Evolutionary conservation across 805 yeast species (phyloP), one percentile per base, ranked within the genome.

Genomic region (Nakazawaea molendinolei): DNA sequence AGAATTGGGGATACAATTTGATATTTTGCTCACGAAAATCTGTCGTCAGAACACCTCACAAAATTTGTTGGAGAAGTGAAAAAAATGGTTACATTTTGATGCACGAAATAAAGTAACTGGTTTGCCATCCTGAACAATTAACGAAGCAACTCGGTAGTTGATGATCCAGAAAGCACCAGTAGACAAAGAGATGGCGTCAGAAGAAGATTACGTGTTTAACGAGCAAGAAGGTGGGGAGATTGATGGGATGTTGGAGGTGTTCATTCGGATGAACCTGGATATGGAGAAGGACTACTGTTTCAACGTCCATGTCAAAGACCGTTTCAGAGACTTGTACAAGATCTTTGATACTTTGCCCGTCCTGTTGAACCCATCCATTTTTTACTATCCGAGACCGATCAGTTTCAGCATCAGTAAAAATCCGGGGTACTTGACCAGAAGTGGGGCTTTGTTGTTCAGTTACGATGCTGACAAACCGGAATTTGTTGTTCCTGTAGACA

Each of bases 241-340:
- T 12, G 46, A 41, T 16, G 41, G 43, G 4, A 33, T 46, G 21
- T 43, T 56, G 29, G 82, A 75, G 44, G 52, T 72, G 26, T 87
- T 76, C 61, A 58, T 92, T 45, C 81, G 98, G 41, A 76, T 90
- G 71, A 86, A 85, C 54, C 81, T 74, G 40, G 95, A 89, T 52
- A 57, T 63, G 33, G 96, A 86, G 50, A 82, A 82, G 56, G 98
- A 90, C 56, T 89, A 86, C 60, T 85, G 95, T 49, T 86, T 90
- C 63, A 79, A 75, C 46, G 74, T 87, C n/a, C 66, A 70, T 17
- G 60, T 74, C 14, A 65, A 66, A 20, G 72, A 76, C 37, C 72
- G 76, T 5, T 78, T 89, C 46, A 59, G 65, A 15, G 75, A 72
- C 21, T 69, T 89, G 44, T 51, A 69, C 43, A 62, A 67, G 35